These are phyloP conservation scores for Lineolata rhizophorae DNA, from an alignment of 495 filamentous ascomycete genomes.

Conservation along the genomic window DNA sequence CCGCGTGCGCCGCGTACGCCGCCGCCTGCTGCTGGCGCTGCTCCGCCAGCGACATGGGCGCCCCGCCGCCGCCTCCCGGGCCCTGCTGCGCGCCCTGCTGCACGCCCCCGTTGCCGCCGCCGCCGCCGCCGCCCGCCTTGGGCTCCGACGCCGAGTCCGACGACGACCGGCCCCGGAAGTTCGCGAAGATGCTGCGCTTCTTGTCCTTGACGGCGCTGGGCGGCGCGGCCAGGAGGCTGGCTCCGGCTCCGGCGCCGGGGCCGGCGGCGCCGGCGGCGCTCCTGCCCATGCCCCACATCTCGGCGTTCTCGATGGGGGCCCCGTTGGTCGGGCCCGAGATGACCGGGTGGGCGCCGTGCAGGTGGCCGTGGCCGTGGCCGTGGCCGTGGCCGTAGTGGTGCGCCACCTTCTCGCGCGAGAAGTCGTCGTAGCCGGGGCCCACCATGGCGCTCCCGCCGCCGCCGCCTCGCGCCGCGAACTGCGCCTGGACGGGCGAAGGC, in stretches of 20 bases:
- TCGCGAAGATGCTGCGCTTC: constrained; percentile 79
- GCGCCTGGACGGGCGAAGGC: constrained; percentile 7
- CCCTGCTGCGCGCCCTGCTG: too few relatives aligned
- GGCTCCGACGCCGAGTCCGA: constrained; percentile 27
- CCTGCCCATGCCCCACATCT: constrained; percentile 74
- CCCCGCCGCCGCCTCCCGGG: too few relatives aligned
- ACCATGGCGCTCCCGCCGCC: too few relatives aligned
- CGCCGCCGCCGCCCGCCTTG: constrained; percentile 9
- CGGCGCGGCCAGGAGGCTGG: too few relatives aligned
- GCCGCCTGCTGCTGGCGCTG: constrained; percentile 5
- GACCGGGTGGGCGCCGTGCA: constrained; percentile 3
- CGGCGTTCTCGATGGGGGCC: constrained; percentile 64
- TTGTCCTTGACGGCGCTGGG: constrained; percentile 45
- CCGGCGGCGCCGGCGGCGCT: constrained; percentile 20
- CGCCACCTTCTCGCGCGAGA: too few relatives aligned
- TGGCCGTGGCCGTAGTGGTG: too few relatives aligned
- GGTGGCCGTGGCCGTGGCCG: too few relatives aligned
- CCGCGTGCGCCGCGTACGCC: not conserved
- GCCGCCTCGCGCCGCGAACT: too few relatives aligned
- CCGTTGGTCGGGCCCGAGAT: constrained; percentile 84
- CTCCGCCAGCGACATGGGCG: too few relatives aligned
- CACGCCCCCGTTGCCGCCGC: too few relatives aligned
- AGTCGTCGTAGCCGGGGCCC: too few relatives aligned
- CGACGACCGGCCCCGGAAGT: constrained; percentile 51
- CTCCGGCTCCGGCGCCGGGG: too few relatives aligned